phyloP scores from a whole-genome alignment of 495 filamentous ascomycete genomes.

The Penicillium egyptiacum region DNA sequence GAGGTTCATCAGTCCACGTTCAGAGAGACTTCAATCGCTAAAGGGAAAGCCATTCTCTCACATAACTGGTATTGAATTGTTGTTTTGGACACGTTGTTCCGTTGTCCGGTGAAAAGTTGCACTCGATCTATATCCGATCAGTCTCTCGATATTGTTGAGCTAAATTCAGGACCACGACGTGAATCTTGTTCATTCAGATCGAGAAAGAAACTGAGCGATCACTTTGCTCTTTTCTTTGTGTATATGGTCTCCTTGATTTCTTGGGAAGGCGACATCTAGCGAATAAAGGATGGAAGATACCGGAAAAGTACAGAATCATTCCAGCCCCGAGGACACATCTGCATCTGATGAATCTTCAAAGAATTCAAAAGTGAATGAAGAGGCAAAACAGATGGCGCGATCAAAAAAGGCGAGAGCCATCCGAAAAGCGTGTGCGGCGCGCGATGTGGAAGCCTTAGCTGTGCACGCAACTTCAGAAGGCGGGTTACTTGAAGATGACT shows the following conservation, averaged over 20 bases:
- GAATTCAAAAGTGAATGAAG: not conserved
- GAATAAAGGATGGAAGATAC: not conserved
- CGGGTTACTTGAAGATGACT: conserved; percentile 76
- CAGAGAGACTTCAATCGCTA: not conserved
- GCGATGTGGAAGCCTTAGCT: conserved; percentile 62
- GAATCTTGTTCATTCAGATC: not conserved
- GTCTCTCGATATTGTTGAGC: not conserved
- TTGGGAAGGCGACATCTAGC: not conserved
- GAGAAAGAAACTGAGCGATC: not conserved
- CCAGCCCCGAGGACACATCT: not conserved
- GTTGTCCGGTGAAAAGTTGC: not conserved
- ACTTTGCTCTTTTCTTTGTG: not conserved
- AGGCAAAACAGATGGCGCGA: conserved; percentile 4
- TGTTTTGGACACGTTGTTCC: not conserved
- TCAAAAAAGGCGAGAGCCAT: conserved; percentile 51
- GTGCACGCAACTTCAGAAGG: conserved; percentile 67
- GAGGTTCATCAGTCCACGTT: conserved; percentile 1
- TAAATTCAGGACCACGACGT: not conserved
- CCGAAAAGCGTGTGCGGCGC: conserved; percentile 62
- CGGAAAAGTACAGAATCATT: not conserved
- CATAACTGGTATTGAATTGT: not conserved
- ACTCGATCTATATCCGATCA: conserved; percentile 2
- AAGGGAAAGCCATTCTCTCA: not conserved
- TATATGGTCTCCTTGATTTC: not conserved
- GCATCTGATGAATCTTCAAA: too few species aligned